Evolutionary conservation across 2,329 filamentous ascomycete genomes (phyloP).

Genomic region (Penicillium sp.): DNA sequence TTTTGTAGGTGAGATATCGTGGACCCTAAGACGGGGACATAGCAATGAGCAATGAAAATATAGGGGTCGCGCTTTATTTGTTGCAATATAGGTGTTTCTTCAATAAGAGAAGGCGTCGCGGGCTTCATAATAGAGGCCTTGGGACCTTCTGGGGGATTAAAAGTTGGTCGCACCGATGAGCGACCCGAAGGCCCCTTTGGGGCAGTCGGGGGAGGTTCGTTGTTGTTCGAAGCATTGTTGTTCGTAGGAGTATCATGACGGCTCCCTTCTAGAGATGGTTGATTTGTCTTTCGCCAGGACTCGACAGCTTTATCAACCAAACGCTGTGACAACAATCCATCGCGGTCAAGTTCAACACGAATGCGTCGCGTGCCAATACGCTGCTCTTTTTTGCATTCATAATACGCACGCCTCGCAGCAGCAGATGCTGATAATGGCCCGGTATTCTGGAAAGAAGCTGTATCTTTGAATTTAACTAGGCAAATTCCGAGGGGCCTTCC

Average conservation of each 20-base stretch:
- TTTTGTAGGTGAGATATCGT: constrained; percentile 90
- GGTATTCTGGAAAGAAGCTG: constrained; percentile 48
- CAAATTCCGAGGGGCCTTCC: constrained; percentile 93
- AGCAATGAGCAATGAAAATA: constrained; percentile 81
- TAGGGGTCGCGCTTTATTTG: constrained; percentile 78
- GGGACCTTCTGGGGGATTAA: constrained; percentile 37
- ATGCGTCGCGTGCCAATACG: constrained; percentile 75
- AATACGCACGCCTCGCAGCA: constrained; percentile 72
- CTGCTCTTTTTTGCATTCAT: constrained; percentile 70
- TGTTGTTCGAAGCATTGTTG: constrained; percentile 50
- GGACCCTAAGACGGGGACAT: constrained; percentile 79
- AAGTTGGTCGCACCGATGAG: constrained; percentile 32
- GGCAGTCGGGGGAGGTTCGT: constrained; percentile 73
- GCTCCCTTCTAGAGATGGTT: constrained; percentile 26
- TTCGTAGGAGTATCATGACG: constrained; percentile 40
- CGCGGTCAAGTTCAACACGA: constrained; percentile 81
- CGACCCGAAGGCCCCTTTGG: constrained; percentile 76
- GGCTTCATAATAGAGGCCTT: constrained; percentile 30
- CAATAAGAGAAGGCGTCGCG: constrained; percentile 51
- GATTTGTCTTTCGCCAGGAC: constrained; percentile 55
- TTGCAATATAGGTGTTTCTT: constrained; percentile 62
- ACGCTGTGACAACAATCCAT: constrained; percentile 75
- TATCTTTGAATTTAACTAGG: constrained; percentile 83
- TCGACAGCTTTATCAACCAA: constrained; percentile 73
- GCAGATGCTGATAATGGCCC: constrained; percentile 65